phyloP scores from a whole-genome alignment of 1,139 yeast species.

The Suhomyces guaymorum region DNA sequence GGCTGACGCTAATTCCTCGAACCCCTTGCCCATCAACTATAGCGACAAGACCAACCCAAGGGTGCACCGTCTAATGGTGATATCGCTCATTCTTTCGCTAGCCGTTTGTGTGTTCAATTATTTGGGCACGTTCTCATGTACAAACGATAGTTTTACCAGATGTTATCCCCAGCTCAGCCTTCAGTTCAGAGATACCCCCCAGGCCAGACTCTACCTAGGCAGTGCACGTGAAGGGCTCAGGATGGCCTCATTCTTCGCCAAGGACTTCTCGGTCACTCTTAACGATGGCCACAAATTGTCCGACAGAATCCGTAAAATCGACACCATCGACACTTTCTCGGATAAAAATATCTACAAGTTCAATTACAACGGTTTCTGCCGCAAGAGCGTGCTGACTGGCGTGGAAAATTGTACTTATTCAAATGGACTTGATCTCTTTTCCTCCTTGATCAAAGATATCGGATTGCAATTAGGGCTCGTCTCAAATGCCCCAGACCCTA shows the following conservation, averaged over 20 bases:
- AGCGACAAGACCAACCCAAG: conserved; percentile 1
- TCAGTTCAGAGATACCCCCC: conserved; percentile 35
- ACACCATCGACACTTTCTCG: conserved; percentile 47
- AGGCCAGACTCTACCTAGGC: conserved; percentile 30
- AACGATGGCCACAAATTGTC: conserved; percentile 21
- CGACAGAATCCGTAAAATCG: conserved; percentile 21
- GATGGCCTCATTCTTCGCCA: conserved; percentile 55
- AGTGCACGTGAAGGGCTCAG: conserved; percentile 52
- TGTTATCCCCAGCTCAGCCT: conserved; percentile 52
- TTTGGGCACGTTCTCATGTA: conserved; percentile 16
- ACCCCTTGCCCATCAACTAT: neutral
- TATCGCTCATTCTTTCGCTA: conserved; percentile 11
- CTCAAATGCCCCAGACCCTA: conserved; percentile 38
- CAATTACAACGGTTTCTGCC: conserved; percentile 53
- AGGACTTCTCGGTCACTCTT: conserved; percentile 45
- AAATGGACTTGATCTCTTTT: conserved; percentile 13
- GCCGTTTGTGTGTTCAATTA: conserved; percentile 11
- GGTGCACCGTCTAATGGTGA: conserved; percentile 1
- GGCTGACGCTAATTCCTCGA: conserved; percentile 1
- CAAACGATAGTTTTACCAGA: conserved; percentile 11
- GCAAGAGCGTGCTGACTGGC: conserved; percentile 24
- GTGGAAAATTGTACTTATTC: conserved; percentile 5
- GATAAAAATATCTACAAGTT: conserved; percentile 43
- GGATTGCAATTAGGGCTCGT: conserved; percentile 40
- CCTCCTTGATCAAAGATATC: conserved; percentile 11